These are phyloP conservation scores for Camellia oleifera DNA, from an alignment of 179 eudicot species.

Conservation along the genomic window DNA sequence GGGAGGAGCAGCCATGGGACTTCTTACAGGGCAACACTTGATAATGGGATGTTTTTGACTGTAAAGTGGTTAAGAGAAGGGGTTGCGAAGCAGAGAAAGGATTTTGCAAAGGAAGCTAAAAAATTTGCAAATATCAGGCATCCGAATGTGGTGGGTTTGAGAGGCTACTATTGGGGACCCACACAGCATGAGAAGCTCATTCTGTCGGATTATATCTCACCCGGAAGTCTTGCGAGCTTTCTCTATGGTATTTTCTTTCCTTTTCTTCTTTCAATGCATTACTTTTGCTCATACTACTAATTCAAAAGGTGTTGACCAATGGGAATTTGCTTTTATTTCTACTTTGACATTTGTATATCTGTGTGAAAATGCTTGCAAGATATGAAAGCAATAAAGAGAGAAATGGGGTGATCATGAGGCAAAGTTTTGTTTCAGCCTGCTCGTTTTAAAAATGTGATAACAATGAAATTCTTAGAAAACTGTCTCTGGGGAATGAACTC, in stretches of 20 bases:
- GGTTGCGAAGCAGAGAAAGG: conserved; percentile 83
- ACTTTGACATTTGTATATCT: neutral
- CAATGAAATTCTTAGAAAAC: neutral
- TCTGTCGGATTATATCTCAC: conserved; percentile 80
- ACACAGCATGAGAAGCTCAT: conserved; percentile 96
- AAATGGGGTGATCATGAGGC: neutral
- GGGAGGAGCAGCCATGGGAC: conserved; percentile 98
- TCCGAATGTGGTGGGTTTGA: conserved; percentile 84
- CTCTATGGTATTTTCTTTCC: conserved; percentile 64
- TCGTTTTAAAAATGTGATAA: neutral
- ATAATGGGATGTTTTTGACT: conserved; percentile 70
- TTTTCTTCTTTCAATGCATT: neutral
- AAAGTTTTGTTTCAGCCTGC: neutral
- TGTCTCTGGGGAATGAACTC: neutral
- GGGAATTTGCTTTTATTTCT: neutral
- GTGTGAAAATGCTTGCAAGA: neutral
- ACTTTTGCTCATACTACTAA: neutral
- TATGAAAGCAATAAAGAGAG: neutral
- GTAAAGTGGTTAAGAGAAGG: conserved; percentile 99
- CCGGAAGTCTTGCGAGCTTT: conserved; percentile 83
- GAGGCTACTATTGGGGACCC: conserved; percentile 98
- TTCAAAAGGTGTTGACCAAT: neutral
- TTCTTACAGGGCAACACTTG: conserved; percentile 81
- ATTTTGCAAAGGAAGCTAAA: conserved; percentile 83
- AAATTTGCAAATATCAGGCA: conserved; percentile 86